A percentile compares a stretch with the other conserved stretches of the same genome.
phyloP scores from a whole-genome alignment of 2,329 filamentous ascomycete genomes.

The Cadophora gregata region DNA sequence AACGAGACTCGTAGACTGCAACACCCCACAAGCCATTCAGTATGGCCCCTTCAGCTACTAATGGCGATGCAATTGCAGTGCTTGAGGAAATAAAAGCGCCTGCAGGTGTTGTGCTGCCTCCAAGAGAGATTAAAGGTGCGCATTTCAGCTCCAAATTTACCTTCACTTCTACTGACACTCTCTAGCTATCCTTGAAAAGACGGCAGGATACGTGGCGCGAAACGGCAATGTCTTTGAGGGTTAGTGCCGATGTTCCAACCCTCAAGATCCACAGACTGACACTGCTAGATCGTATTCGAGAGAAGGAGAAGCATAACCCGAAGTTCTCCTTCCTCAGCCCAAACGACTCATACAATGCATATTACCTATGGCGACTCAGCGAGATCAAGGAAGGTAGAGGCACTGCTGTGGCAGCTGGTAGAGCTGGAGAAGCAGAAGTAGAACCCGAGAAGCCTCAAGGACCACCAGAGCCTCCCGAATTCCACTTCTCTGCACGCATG shows the following conservation, averaged over 20 bases:
- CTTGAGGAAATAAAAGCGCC: conserved; percentile 79
- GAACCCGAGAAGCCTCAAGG: conserved; percentile 74
- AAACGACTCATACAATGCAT: conserved; percentile 83
- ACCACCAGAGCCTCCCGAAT: conserved; percentile 83
- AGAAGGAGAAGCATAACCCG: conserved; percentile 83
- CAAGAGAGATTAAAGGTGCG: conserved; percentile 74
- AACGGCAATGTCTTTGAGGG: conserved; percentile 68
- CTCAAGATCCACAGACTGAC: conserved; percentile 29
- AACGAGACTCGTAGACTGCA: neutral
- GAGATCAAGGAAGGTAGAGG: conserved; percentile 87
- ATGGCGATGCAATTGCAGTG: conserved; percentile 58
- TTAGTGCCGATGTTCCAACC: conserved; percentile 37
- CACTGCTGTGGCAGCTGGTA: conserved; percentile 77
- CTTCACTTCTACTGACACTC: conserved; percentile 34
- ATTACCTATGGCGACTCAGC: conserved; percentile 87
- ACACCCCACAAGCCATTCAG: conserved; percentile 17
- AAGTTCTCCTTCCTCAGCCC: conserved; percentile 88
- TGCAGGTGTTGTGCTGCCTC: conserved; percentile 83
- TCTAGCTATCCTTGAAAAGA: conserved; percentile 82
- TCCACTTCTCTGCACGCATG: conserved; percentile 94
- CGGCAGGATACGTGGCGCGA: conserved; percentile 84
- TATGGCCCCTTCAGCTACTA: conserved; percentile 47
- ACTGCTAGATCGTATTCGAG: conserved; percentile 74
- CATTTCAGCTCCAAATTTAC: conserved; percentile 43
- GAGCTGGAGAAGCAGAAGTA: conserved; percentile 65